These are phyloP conservation scores for Eimeria necatrix DNA, from an alignment of 169 alveolate genomes.

Conservation along the genomic window DNA sequence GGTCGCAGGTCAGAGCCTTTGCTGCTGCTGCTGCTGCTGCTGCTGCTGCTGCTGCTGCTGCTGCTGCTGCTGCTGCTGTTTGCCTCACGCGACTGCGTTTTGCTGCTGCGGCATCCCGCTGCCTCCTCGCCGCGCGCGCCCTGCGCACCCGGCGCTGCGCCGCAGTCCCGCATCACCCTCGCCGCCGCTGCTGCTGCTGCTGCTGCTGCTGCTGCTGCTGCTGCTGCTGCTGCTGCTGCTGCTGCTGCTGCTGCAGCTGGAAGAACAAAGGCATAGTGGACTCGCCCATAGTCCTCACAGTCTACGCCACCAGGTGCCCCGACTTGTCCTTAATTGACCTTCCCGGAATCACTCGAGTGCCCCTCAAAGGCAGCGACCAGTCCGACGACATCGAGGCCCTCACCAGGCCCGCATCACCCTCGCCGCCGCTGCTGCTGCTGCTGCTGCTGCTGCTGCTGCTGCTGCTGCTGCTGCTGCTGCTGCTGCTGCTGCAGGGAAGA, in stretches of 20 bases:
- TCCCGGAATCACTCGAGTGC: conserved; percentile 99
- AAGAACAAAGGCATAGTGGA: conserved; percentile 97
- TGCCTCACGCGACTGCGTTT: too few species aligned
- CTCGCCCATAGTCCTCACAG: conserved; percentile 97
- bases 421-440: too few species aligned
- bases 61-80: conserved; percentile 83
- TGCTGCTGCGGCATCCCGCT: too few species aligned
- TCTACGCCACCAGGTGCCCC: conserved; percentile 97
- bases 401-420: too few species aligned
- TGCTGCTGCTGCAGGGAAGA: conserved; percentile 89
- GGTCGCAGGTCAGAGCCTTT: conserved; percentile 71
- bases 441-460: too few species aligned
- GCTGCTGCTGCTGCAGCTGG: conserved; percentile 86
- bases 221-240: background rate
- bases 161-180: too few species aligned
- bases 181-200: too few species aligned
- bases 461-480: background rate
- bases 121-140: too few species aligned
- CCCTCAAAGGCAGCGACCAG: conserved; percentile 97
- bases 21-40: background rate
- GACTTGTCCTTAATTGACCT: conserved; percentile 98
- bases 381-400: conserved; percentile 96
- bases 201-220: too few species aligned
- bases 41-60: conserved; percentile 83
- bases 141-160: too few species aligned